phyloP scores from a whole-genome alignment of 2,329 filamentous ascomycete species.

The Claviceps cyperi region DNA sequence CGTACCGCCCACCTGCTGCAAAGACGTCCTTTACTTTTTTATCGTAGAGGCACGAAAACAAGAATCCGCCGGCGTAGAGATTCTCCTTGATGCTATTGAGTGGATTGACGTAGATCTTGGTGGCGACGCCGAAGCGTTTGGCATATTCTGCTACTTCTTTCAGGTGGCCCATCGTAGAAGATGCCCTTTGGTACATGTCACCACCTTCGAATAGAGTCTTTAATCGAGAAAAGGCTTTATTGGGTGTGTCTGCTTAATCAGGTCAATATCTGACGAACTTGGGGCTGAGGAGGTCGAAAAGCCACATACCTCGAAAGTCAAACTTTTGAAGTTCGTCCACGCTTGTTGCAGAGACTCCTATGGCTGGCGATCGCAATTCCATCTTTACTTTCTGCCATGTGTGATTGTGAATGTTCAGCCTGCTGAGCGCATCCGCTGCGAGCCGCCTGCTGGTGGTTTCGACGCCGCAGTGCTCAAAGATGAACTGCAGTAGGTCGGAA shows the following conservation, averaged over 20 bases:
- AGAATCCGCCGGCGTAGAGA: conserved; percentile 71
- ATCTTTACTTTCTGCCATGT: conserved; percentile 73
- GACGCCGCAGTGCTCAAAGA: conserved; percentile 85
- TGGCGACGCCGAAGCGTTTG: conserved; percentile 57
- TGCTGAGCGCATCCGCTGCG: conserved; percentile 74
- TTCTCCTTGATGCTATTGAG: conserved; percentile 81
- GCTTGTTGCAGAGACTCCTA: conserved; percentile 76
- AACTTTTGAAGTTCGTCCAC: conserved; percentile 83
- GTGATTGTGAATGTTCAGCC: conserved; percentile 66
- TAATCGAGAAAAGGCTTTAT: conserved; percentile 41
- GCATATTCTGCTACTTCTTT: conserved; percentile 64
- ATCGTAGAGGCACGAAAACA: conserved; percentile 87
- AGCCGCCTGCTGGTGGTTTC: conserved; percentile 50
- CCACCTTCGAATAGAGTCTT: conserved; percentile 47
- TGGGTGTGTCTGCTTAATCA: conserved; percentile 30
- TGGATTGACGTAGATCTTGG: conserved; percentile 72
- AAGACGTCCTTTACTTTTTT: conserved; percentile 73
- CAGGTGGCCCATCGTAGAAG: conserved; percentile 65
- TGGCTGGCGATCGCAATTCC: conserved; percentile 65
- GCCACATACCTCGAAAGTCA: conserved; percentile 60
- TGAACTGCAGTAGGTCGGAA: conserved; percentile 66
- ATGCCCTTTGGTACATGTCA: conserved; percentile 58
- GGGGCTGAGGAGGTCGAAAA: not conserved
- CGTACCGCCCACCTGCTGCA: conserved; percentile 87
- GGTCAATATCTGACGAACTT: not conserved